Conservation (phyloP, 306 rosid species). For the Dalbergia oliveri region DNA sequence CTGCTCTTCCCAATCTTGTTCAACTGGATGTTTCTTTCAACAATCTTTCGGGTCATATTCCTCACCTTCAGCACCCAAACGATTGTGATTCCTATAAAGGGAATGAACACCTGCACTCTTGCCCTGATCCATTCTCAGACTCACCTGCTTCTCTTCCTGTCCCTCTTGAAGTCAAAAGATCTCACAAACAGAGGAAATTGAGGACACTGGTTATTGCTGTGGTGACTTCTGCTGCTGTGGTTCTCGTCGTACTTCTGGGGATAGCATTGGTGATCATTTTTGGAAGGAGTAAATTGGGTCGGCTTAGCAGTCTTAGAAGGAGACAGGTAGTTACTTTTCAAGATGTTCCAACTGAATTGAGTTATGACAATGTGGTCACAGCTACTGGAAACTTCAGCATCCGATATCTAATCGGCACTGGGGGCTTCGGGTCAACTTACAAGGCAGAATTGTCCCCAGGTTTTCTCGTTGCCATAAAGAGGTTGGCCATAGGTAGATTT, state of each 20-base stretch:
- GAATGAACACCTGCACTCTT: constrained; percentile 53
- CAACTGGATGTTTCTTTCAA: constrained; percentile 63
- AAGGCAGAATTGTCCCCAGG: constrained; percentile 73
- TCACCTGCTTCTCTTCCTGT: constrained; percentile 48
- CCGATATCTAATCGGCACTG: constrained; percentile 67
- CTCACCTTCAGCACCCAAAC: constrained; percentile 52
- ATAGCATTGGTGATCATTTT: constrained; percentile 38
- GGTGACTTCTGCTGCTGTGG: constrained; percentile 43
- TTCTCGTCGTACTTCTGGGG: constrained; percentile 46
- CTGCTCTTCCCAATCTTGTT: constrained; percentile 51
- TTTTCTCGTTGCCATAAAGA: constrained; percentile 70
- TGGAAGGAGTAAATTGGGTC: constrained; percentile 54
- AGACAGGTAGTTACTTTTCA: constrained; percentile 61
- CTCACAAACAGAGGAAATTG: constrained; percentile 35
- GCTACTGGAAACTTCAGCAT: constrained; percentile 74
- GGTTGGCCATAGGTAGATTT: constrained; percentile 68
- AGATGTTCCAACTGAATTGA: constrained; percentile 62
- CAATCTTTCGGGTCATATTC: constrained; percentile 69
- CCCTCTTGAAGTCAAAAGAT: constrained; percentile 46
- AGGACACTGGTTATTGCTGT: constrained; percentile 46
- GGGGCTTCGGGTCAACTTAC: constrained; percentile 82
- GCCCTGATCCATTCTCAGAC: constrained; percentile 57
- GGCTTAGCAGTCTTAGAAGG: constrained; percentile 54
- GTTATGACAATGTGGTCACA: constrained; percentile 58
- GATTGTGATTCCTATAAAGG: constrained; percentile 57